Evolutionary conservation across 768 basidiomycete species (phyloP).

Genomic region (Chiua virens): DNA sequence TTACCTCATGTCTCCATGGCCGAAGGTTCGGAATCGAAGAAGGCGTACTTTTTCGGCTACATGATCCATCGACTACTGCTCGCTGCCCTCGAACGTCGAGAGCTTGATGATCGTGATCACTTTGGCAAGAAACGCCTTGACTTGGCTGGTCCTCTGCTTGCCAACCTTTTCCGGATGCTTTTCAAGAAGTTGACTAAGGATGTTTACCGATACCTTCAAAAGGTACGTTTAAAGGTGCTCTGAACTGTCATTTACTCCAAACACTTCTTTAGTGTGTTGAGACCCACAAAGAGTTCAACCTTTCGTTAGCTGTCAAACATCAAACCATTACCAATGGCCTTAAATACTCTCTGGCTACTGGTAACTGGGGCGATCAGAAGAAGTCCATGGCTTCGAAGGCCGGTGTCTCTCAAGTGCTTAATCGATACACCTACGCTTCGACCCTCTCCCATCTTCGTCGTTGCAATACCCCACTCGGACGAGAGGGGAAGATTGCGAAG

Average conservation of each 20-base stretch:
- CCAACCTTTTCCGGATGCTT: slow-evolving; percentile 97
- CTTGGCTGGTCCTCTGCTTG: slow-evolving; percentile 90
- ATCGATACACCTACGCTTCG: slow-evolving; percentile 98
- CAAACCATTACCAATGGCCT: slow-evolving; percentile 98
- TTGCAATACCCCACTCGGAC: slow-evolving; percentile 95
- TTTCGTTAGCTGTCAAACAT: slow-evolving; percentile 89
- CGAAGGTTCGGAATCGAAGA: slow-evolving; percentile 95
- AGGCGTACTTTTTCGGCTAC: slow-evolving; percentile 99
- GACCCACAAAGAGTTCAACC: slow-evolving; percentile 91
- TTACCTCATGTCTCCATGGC: slow-evolving; percentile 95
- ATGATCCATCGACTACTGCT: slow-evolving; percentile 97
- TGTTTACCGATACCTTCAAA: slow-evolving; percentile 95
- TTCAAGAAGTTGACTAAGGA: slow-evolving; percentile 97
- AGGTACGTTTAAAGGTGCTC: slow-evolving; percentile 50
- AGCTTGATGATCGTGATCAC: slow-evolving; percentile 98
- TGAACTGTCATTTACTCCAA: not conserved
- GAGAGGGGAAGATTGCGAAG: slow-evolving; percentile 98
- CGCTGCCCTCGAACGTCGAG: slow-evolving; percentile 90
- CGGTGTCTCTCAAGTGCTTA: slow-evolving; percentile 97
- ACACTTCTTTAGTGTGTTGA: slow-evolving; percentile 77
- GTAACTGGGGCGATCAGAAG: slow-evolving; percentile 99
- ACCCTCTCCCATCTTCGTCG: slow-evolving; percentile 97
- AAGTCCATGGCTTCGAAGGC: slow-evolving; percentile 98
- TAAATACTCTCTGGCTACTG: slow-evolving; percentile 96
- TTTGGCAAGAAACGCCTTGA: slow-evolving; percentile 98